Base-by-base conservation (phyloP, 2,329 filamentous ascomycete genomes). In the Scedosporium aurantiacum region DNA sequence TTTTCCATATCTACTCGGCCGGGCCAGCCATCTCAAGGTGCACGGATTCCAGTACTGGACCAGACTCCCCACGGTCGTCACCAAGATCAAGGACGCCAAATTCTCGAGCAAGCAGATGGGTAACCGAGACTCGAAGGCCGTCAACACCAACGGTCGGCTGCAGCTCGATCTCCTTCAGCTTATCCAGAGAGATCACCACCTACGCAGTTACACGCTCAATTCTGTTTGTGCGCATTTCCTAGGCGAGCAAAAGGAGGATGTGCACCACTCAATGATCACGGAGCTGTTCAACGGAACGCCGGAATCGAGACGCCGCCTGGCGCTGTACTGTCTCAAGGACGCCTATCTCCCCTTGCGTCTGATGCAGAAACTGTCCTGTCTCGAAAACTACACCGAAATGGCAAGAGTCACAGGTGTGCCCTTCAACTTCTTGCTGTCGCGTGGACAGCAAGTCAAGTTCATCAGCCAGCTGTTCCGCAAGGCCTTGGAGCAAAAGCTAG, bases 321-420 rank as follows among this genome's bases (percentile, higher is more conserved):
- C 94, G 1, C 84, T 99, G 1, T 99, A 99, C 77, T 99, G 94
- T 75, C 75, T 99, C 66, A 99, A 99, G 74, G 95, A 99, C 76
- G 94, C 94, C 0, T 99, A 96, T 69, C 80, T 99, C 3, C 94
- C 94, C 1, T 92, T 97, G 70, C 80, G 95, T 63, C 75, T 99
- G 59, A 92, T 99, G 86, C 94, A 99, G 71, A 99, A 99, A 73
- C 80, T 99, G 27, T 97, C 96, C 70, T 97, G 94, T 74, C 79
- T 99, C n/a, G 89, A 96, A 75, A 99, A 99, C 72, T 97, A 97
- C 70, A 97, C 94, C 0, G 94, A 99, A 76, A 99, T 99, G 94
- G 93, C 94, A 62, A 94, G 94, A 84, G 94, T 99, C 75, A 99
- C 95, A 27, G 94, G 94, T 68, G 93, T 99, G 4, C 94, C 94